phyloP scores from a whole-genome alignment of 2,329 filamentous ascomycete species.

The Aspergillus sp. region DNA sequence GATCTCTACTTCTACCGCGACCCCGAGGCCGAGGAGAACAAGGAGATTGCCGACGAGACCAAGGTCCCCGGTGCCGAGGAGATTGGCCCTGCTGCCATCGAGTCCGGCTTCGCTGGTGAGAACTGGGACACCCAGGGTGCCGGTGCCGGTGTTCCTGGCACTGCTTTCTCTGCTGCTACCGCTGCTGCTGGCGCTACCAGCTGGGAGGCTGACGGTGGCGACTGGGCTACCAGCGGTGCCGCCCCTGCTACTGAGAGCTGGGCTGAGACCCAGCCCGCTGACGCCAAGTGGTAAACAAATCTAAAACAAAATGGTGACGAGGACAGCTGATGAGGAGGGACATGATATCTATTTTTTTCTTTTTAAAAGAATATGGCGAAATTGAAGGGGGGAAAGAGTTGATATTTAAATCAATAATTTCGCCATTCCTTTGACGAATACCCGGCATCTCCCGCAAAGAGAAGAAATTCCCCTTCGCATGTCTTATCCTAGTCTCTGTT shows the following conservation, averaged over 20 bases:
- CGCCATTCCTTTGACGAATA: slow-evolving; percentile 3
- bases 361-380: slow-evolving; percentile 22
- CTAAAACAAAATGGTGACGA: slow-evolving; percentile 24
- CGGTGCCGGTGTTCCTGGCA: slow-evolving; percentile 62
- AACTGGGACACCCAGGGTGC: slow-evolving; percentile 80
- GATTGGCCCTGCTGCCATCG: slow-evolving; percentile 74
- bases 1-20: slow-evolving; percentile 99
- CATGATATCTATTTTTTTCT: slow-evolving; percentile 24
- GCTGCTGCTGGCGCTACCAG: slow-evolving; percentile 62
- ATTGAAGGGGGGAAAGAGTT: slow-evolving; percentile 18
- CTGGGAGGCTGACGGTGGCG: slow-evolving; percentile 60
- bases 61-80: slow-evolving; percentile 85
- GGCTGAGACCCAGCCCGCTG: slow-evolving; percentile 39
- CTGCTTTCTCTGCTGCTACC: slow-evolving; percentile 69
- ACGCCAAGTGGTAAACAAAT: slow-evolving; percentile 41
- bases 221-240: slow-evolving; percentile 52
- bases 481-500: slow-evolving; percentile 41
- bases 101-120: slow-evolving; percentile 70
- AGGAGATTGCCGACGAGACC: slow-evolving; percentile 78
- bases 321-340: slow-evolving; percentile 32
- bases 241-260: slow-evolving; percentile 39
- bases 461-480: slow-evolving; percentile 35
- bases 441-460: slow-evolving; percentile 7
- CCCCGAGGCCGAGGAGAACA: slow-evolving; percentile 98
- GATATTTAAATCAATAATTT: slow-evolving; percentile 4